These are phyloP conservation scores for Kodamaea sp. DNA, from an alignment of 1,139 yeast species.

Conservation along the genomic window DNA sequence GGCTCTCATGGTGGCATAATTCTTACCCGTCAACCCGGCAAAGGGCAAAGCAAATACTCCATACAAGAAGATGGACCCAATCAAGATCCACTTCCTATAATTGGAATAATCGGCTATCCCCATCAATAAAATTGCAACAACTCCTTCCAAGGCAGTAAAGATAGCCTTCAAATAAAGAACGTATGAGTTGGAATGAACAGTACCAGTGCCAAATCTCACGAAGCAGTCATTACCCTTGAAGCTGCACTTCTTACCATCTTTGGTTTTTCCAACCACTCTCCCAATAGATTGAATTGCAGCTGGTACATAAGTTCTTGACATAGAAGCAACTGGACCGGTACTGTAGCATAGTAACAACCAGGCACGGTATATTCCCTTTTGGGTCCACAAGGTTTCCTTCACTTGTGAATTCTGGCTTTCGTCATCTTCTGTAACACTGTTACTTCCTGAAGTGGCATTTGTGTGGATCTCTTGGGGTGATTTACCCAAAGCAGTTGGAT, in stretches of 20 bases:
- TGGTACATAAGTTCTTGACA: slow-evolving; percentile 46
- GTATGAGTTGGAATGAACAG: slow-evolving; percentile 38
- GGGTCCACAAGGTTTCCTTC: slow-evolving; percentile 17
- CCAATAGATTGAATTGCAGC: slow-evolving; percentile 46
- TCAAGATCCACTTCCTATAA: slow-evolving; percentile 35
- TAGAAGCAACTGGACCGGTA: slow-evolving; percentile 48
- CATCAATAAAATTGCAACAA: slow-evolving; percentile 39
- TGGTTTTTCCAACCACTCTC: slow-evolving; percentile 30
- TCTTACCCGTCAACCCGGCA: slow-evolving; percentile 29
- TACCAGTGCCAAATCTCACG: slow-evolving; percentile 37
- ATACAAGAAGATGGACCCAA: slow-evolving; percentile 31
- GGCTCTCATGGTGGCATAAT: slow-evolving; percentile 24
- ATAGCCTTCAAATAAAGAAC: slow-evolving; percentile 42
- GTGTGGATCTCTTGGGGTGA: no score
- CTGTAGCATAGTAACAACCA: slow-evolving; percentile 24
- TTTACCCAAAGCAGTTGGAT: no score
- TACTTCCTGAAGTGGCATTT: no score
- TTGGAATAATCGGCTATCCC: slow-evolving; percentile 48
- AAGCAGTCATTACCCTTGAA: slow-evolving; percentile 40
- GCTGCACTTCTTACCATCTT: slow-evolving; percentile 27
- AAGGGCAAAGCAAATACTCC: slow-evolving; percentile 43
- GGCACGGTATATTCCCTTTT: slow-evolving; percentile 22
- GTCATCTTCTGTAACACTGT: not conserved
- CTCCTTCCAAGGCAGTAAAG: slow-evolving; percentile 41
- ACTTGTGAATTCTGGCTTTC: not conserved